These are phyloP conservation scores for Schwanniomyces etchellsii DNA, from an alignment of 1,139 yeast species.

Conservation along the genomic window DNA sequence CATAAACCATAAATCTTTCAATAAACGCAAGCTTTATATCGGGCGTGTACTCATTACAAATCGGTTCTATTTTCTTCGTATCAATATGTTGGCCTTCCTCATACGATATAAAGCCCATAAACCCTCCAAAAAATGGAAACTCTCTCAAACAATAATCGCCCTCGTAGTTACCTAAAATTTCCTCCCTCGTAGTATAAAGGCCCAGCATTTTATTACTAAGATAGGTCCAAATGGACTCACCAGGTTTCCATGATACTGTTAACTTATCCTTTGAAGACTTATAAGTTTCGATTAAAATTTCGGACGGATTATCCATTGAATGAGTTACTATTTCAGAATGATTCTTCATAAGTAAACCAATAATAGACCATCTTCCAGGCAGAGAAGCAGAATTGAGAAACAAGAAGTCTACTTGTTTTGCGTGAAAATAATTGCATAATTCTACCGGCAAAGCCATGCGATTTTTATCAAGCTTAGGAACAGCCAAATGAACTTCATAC, in stretches of 20 bases:
- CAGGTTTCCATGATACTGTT: slow-evolving; percentile 7
- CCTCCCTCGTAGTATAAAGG: slow-evolving; percentile 16
- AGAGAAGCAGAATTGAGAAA: slow-evolving; percentile 67
- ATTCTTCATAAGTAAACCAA: slow-evolving; percentile 59
- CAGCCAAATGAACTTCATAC: slow-evolving; percentile 5
- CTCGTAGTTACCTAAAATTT: slow-evolving; percentile 11
- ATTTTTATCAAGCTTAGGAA: slow-evolving; percentile 5
- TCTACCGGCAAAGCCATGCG: slow-evolving; percentile 25
- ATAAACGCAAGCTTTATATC: slow-evolving; percentile 73
- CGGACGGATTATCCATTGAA: slow-evolving; percentile 39
- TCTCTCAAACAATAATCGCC: slow-evolving; percentile 14
- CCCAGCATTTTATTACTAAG: slow-evolving; percentile 18
- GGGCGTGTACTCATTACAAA: slow-evolving; percentile 40
- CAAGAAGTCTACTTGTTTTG: slow-evolving; percentile 35
- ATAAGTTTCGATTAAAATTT: slow-evolving; percentile 15
- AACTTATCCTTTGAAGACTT: slow-evolving; percentile 6
- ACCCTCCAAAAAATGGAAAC: slow-evolving; percentile 84
- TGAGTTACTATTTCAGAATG: slow-evolving; percentile 61
- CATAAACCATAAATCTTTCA: slow-evolving; percentile 57
- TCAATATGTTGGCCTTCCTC: slow-evolving; percentile 65
- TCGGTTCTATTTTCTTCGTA: slow-evolving; percentile 24
- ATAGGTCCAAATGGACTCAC: slow-evolving; percentile 18
- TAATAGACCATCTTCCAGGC: slow-evolving; percentile 86
- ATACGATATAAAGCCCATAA: slow-evolving; percentile 78
- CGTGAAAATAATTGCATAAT: slow-evolving; percentile 42